Conservation (phyloP, 257 asterid genomes). For the Nicotiana paniculata region DNA sequence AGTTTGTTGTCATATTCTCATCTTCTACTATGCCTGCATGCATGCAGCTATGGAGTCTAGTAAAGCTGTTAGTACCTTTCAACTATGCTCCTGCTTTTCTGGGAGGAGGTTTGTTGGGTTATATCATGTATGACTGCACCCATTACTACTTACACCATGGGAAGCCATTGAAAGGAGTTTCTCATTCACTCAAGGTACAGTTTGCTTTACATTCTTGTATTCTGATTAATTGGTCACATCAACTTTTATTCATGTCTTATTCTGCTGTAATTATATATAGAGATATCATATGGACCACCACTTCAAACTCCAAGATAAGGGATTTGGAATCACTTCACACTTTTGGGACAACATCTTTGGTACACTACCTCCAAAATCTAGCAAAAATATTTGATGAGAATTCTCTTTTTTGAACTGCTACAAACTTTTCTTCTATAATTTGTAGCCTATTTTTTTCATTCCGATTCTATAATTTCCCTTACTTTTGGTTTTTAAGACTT, state of each 20-base stretch:
- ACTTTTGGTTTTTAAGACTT: neutral
- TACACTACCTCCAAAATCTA: slow-evolving; percentile 51
- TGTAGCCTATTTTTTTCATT: neutral
- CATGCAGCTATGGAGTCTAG: slow-evolving; percentile 63
- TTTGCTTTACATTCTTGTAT: neutral
- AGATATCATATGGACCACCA: slow-evolving; percentile 89
- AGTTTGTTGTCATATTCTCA: neutral
- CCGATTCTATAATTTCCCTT: neutral
- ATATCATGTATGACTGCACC: slow-evolving; percentile 81
- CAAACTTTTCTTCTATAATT: neutral
- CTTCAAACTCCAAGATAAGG: slow-evolving; percentile 77
- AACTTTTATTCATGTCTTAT: neutral
- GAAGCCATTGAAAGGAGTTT: slow-evolving; percentile 53
- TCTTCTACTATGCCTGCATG: neutral
- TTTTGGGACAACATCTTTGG: slow-evolving; percentile 87
- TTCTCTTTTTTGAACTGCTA: neutral
- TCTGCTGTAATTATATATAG: slow-evolving; percentile 27
- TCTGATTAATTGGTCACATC: neutral
- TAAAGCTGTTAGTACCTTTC: slow-evolving; percentile 45
- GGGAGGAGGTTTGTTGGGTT: slow-evolving; percentile 80
- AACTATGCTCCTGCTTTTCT: slow-evolving; percentile 65
- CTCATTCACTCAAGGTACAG: slow-evolving; percentile 63
- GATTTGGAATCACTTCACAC: slow-evolving; percentile 84
- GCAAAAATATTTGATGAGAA: neutral
- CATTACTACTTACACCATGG: slow-evolving; percentile 92